phyloP scores from a whole-genome alignment of 2,329 filamentous ascomycete genomes.

The Elsinoe perseae region DNA sequence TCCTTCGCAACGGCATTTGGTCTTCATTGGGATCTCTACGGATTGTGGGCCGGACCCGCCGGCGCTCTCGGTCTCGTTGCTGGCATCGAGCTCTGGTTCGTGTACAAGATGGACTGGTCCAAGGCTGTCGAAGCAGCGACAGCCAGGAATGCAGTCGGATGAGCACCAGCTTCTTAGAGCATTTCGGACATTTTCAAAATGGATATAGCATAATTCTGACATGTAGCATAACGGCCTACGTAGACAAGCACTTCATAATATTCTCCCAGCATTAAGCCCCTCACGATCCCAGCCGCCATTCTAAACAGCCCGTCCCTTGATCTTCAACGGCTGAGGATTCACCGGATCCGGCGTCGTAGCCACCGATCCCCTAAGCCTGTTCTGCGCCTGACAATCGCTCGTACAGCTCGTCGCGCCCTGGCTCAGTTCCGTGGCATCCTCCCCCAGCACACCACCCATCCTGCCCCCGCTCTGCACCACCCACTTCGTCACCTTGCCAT shows the following conservation, averaged over 20 bases:
- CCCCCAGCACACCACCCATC: conserved; percentile 2
- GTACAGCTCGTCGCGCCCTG: neutral
- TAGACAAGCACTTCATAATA: neutral
- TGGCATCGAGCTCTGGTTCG: conserved; percentile 49
- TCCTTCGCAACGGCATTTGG: conserved; percentile 71
- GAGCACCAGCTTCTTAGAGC: neutral
- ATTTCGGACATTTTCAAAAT: neutral
- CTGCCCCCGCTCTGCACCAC: neutral
- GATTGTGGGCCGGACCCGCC: conserved; percentile 60
- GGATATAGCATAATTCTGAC: neutral
- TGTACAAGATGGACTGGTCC: conserved; percentile 46
- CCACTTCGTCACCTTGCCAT: conserved; percentile 7
- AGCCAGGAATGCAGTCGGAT: conserved; percentile 44
- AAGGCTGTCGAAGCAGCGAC: conserved; percentile 53
- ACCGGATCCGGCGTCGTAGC: neutral
- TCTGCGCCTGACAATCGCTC: conserved; percentile 12
- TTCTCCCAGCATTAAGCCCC: neutral
- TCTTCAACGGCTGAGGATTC: conserved; percentile 1
- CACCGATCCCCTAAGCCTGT: neutral
- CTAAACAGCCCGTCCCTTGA: neutral
- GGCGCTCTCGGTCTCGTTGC: conserved; percentile 59
- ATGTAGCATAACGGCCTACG: conserved; percentile 4
- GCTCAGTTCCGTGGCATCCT: conserved; percentile 4
- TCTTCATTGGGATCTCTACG: conserved; percentile 65
- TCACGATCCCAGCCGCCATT: neutral